Evolutionary conservation across 2,329 filamentous ascomycete genomes (phyloP), one percentile per base, ranked within the genome.

Genomic region (Beauveria australis): DNA sequence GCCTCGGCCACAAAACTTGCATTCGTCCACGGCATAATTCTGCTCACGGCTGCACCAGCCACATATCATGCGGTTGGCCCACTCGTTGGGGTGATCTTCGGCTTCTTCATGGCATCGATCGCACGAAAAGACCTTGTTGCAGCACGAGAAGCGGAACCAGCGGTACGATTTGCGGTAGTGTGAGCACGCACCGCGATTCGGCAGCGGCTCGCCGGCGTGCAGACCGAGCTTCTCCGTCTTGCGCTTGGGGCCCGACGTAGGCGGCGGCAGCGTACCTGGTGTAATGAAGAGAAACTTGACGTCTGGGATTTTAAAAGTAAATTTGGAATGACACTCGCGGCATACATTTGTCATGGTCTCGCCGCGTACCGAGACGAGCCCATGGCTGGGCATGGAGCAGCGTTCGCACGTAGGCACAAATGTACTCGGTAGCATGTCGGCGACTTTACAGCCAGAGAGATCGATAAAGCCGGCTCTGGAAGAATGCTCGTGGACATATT

Each of bases 61-160:
- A 71, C 89, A 93, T 41, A 93, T 84, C 89, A 94, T 94, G 53
- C 89, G 79, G 68, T 88, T 91, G 8, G 91, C 91, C 80, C 90
- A 91, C 74, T 94, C 91, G 65, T 89, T 87, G 8, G 82, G 76
- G 74, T 95, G 91, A 55, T 88, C 86, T 66, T 86, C 84, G 10
- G 75, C 80, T 18, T 76, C 80, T 70, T 94, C 89, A 68, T 95
- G 91, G 73, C 91, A 95, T 75, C 81, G 83, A 68, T 87, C 84
- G 71, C 84, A 87, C n/a, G 83, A 69, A 66, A 84, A 77, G 43
- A 86, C 82, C 61, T 79, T 78, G 55, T 72, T 73, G 71, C 83
- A 87, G 74, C 84, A 87, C 63, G 80, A 81, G 75, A 87, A 87
- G 18, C 84, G 77, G 73, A 87, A 87, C 84, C 84, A 87, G 8